Conservation (phyloP, 1,284 basidiomycete genomes). For the Microstroma glucosiphilum region DNA sequence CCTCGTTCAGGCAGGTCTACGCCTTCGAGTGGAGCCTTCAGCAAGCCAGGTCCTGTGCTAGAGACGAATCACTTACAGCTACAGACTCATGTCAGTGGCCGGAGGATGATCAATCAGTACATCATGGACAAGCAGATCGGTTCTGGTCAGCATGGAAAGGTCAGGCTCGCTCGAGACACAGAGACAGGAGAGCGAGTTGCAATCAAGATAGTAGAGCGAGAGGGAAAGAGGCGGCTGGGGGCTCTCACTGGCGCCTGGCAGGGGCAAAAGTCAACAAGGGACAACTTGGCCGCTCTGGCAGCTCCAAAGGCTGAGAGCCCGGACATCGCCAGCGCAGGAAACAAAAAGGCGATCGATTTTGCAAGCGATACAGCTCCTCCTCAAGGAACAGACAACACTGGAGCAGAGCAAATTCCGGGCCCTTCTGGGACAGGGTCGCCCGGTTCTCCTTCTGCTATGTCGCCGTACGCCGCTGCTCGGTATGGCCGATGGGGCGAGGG, state of each 20-base stretch:
- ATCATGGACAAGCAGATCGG: constrained; percentile 50
- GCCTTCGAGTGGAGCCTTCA: not conserved
- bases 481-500: constrained; percentile 19
- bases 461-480: constrained; percentile 10
- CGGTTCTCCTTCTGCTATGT: not conserved
- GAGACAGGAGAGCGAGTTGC: constrained; percentile 44
- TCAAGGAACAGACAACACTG: too few species aligned
- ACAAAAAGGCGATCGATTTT: not conserved
- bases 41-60: constrained; percentile 19
- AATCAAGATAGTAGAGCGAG: constrained; percentile 48
- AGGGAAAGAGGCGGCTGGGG: constrained; percentile 39
- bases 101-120: constrained; percentile 50
- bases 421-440: not conserved
- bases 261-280: not conserved
- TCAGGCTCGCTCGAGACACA: constrained; percentile 41
- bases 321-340: not conserved
- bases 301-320: not conserved
- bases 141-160: constrained; percentile 46
- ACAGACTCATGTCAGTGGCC: constrained; percentile 40
- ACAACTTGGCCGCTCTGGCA: not conserved
- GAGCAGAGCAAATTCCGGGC: not conserved
- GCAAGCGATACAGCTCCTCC: not conserved
- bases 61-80: constrained; percentile 43
- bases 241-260: constrained; percentile 13
- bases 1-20: constrained; percentile 5